A percentile compares a stretch with the other conserved stretches of the same genome.
phyloP scores from a whole-genome alignment of 768 basidiomycete species.

The Pleurotus citrinopileatus region DNA sequence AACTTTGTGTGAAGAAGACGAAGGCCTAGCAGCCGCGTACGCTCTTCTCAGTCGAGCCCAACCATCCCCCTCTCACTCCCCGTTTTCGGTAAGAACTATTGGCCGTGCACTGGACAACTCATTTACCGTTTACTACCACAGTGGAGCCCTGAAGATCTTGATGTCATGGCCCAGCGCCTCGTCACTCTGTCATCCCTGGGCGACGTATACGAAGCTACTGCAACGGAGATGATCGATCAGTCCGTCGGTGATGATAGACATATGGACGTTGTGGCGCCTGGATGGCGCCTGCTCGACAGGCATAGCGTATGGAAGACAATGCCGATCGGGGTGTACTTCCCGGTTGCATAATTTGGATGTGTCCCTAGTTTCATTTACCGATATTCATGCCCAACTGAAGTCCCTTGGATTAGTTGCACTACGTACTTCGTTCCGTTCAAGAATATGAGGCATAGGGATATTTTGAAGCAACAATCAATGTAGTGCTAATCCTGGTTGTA shows the following conservation, averaged over 20 bases:
- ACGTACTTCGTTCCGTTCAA: no score
- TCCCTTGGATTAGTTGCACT: no score
- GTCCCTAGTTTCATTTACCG: not conserved
- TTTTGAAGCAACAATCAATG: no score
- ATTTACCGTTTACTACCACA: not conserved
- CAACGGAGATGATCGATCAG: not conserved
- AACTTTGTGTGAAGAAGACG: conserved; percentile 34
- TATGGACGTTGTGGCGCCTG: conserved; percentile 22
- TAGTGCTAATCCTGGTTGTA: no score
- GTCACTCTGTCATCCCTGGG: conserved; percentile 27
- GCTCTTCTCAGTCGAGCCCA: conserved; percentile 19
- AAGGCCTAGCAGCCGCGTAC: conserved; percentile 28
- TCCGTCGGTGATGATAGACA: not conserved
- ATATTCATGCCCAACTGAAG: no score
- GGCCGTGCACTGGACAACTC: not conserved
- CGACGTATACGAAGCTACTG: conserved; percentile 9
- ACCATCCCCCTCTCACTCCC: not conserved
- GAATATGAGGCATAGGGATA: no score
- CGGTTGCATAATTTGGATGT: not conserved
- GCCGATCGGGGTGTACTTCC: conserved; percentile 61
- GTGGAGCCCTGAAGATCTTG: conserved; percentile 51
- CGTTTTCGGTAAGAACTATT: not conserved
- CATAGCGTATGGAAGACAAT: conserved; percentile 55
- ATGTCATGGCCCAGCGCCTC: conserved; percentile 56
- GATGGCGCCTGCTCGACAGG: conserved; percentile 52